Evolutionary conservation across 176 grass and related monocot genomes (phyloP).

Genomic region (Oryza meridionalis): DNA sequence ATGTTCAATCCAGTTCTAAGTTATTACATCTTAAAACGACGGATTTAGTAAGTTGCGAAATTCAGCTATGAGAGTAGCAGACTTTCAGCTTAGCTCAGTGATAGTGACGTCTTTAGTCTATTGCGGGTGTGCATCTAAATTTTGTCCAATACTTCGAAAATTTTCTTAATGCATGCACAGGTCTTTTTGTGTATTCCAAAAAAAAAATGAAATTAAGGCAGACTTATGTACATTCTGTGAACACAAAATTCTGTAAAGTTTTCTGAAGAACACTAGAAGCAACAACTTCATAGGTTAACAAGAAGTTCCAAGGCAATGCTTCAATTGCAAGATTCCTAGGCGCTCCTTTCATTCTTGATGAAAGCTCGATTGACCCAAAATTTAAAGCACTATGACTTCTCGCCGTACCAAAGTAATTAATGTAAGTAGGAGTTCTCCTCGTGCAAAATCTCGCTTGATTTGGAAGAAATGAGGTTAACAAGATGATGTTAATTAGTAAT

Average conservation of each 20-base stretch:
- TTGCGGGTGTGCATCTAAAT: neutral
- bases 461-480: conserved; percentile 21
- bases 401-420: conserved; percentile 22
- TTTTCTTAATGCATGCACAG: neutral
- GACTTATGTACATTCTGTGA: neutral
- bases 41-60: neutral
- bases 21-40: no score
- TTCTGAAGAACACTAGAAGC: neutral
- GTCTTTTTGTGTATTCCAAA: neutral
- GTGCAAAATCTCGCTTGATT: conserved; percentile 28
- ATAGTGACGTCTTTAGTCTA: neutral
- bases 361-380: conserved; percentile 20
- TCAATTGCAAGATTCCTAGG: conserved; percentile 23
- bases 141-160: neutral
- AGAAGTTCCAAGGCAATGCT: conserved; percentile 24
- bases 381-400: conserved; percentile 24
- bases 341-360: neutral
- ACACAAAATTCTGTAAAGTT: neutral
- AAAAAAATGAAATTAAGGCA: neutral
- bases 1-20: no score
- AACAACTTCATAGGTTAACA: neutral
- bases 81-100: neutral
- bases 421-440: neutral
- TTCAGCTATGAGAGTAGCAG: neutral
- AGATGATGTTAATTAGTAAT: neutral